Base-by-base conservation (phyloP, 208 protist species). In the Blastocrithidia nonstop region DNA sequence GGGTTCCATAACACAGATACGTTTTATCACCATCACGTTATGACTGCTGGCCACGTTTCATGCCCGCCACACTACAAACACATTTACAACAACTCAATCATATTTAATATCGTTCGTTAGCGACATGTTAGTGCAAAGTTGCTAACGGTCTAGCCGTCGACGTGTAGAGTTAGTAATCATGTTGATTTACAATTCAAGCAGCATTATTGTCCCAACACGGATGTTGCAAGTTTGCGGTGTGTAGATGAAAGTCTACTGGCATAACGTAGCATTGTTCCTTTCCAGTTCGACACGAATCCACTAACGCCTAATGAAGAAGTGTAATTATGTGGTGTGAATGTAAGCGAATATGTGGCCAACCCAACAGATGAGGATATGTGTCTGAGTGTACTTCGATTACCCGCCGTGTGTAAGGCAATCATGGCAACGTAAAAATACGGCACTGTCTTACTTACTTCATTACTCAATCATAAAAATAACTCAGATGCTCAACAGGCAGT, bases 391-490 rank as follows among this genome's bases (percentile, higher is more conserved):
- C 45, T 49, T 44, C 52, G 52, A 8, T 43, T 91, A 36, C 22
- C 66, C 5, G 82, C 61, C 0, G 61, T 67, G 13, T 88, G 71
- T 44, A 73, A 70, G 54, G 77, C 78, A 6, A 76, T 70, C 15
- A 46, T 88, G 15, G 60, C 86, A 16, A 79, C 83, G 1, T 44
- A 80, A n/a, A 73, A 88, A 56, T 92, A 88, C 49, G 83, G 83
- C 31, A 92, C 78, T 0, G 83, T 92, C 3, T 42, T 88, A 31
- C 48, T 85, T 8, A 72, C 71, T 15, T 70, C 71, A 42, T 80
- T 16, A 32, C 36, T 21, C 31, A 22, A 23, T 26, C n/a, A 25
- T 23, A 39, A 9, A 16, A 24, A 19, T 9, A 24, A 19, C 13
- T n/a, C 15, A 19, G 17, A 11, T 44, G 16, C 19, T 20, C 3